Conservation (phyloP, 202 grass and related monocot genomes). For the Panicum virgatum region DNA sequence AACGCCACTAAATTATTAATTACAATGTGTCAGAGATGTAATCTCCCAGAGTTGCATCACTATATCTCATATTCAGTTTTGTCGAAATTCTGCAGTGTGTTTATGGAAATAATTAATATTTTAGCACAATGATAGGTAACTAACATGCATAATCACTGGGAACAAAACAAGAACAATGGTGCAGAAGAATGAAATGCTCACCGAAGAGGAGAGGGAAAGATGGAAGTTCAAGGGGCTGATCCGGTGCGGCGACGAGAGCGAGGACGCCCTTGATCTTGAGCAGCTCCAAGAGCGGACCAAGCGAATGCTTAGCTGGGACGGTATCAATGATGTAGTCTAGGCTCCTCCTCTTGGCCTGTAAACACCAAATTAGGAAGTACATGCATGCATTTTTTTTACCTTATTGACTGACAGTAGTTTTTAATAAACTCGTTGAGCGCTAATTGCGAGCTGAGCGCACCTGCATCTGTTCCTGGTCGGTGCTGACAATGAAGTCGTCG, state of each 20-base stretch:
- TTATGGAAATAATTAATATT: too few relatives aligned
- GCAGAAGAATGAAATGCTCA: constrained; percentile 12
- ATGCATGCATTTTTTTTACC: not conserved
- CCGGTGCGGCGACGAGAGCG: constrained; percentile 68
- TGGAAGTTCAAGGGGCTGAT: constrained; percentile 74
- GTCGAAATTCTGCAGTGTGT: too few relatives aligned
- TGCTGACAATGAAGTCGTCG: constrained; percentile 71
- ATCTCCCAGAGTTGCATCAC: too few relatives aligned
- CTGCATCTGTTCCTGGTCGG: constrained; percentile 62
- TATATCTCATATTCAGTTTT: too few relatives aligned
- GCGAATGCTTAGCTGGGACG: constrained; percentile 63
- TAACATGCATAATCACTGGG: too few relatives aligned
- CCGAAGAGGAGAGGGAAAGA: constrained; percentile 89
- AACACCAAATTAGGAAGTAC: not conserved
- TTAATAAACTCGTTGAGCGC: not conserved
- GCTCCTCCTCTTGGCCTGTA: constrained; percentile 48
- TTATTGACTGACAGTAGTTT: not conserved
- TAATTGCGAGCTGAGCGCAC: constrained; percentile 7
- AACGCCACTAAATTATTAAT: not conserved
- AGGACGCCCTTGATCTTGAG: constrained; percentile 70
- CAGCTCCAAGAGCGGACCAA: constrained; percentile 73
- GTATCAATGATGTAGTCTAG: constrained; percentile 84
- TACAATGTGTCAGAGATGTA: too few relatives aligned
- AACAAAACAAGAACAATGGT: too few relatives aligned
- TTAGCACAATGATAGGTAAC: too few relatives aligned